Base-by-base conservation (phyloP, 1,284 basidiomycete genomes). In the Marasmius fiardii region DNA sequence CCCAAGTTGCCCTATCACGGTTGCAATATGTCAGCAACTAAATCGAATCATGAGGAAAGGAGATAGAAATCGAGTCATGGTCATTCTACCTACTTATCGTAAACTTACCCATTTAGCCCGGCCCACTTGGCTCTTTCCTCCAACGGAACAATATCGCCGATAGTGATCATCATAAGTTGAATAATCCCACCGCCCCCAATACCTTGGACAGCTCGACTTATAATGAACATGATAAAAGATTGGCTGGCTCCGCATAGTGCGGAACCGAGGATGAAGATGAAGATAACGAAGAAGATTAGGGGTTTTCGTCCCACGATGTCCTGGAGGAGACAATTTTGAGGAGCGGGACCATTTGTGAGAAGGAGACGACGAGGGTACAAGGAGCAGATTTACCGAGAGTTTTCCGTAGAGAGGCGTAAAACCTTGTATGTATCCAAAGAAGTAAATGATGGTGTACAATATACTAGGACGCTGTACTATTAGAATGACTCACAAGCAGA, bases 241-340 rank as follows among this genome's bases (percentile, higher is more conserved):
- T 79, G 70, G 0, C 77, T 77, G 3, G 74, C 73, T 12, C 75
- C 78, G 58, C 74, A 79, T 18, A 80, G 51, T 0, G 72, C 73
- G 4, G 72, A 74, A 3, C 77, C 78, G 33, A 58, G 31, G 24
- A 72, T 60, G 64, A 73, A 73, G 44, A 71, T 60, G 54, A 60
- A 12, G 43, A 70, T 70, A 20, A 41, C 31, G 12, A 31, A 35
- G 18, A 26, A 34, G 39, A 47, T 26, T 11, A 28, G 23, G 10
- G 35, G 41, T 47, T 52, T 43, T 18, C 47, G 4, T 11, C 24
- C 51, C 21, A 52, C 18, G 18, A 49, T 18, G 2, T 21, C 26
- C 41, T 35, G 28, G n/a, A n/a, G n/a, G n/a, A n/a, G n/a, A n/a
- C n/a, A n/a, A n/a, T n/a, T n/a, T n/a, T n/a, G n/a, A n/a, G n/a